These are phyloP conservation scores for Fragaria iinumae DNA, from an alignment of 306 rosid genomes.

Conservation along the genomic window DNA sequence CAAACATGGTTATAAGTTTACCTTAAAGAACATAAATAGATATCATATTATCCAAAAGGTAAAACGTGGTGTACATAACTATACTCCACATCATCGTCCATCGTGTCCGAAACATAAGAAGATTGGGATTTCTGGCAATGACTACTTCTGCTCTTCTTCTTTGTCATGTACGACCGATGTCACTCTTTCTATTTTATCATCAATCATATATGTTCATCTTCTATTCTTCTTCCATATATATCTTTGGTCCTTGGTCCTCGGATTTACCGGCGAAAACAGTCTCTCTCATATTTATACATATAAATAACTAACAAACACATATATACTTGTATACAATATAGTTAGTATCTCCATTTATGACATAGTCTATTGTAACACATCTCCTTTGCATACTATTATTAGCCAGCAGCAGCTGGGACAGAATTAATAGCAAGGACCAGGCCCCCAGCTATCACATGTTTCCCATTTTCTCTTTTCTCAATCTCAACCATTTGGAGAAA, in stretches of 20 bases:
- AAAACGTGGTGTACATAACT: background rate
- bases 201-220: background rate
- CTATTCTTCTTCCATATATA: too few relatives aligned
- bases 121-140: background rate
- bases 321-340: background rate
- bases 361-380: background rate
- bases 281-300: background rate
- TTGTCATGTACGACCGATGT: background rate
- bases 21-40: background rate
- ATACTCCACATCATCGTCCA: background rate
- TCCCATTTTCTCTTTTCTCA: background rate
- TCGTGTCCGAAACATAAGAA: background rate
- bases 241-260: background rate
- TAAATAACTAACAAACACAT: background rate
- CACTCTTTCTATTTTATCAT: background rate
- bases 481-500: background rate
- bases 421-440: background rate
- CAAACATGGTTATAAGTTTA: too few relatives aligned
- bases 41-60: background rate
- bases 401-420: constrained; percentile 4
- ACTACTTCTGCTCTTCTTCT: background rate
- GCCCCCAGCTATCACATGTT: constrained; percentile 1
- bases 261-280: background rate
- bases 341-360: background rate
- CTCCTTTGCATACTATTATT: background rate